These are phyloP conservation scores for Annulohypoxylon bovei DNA, from an alignment of 495 filamentous ascomycete species.

Conservation along the genomic window DNA sequence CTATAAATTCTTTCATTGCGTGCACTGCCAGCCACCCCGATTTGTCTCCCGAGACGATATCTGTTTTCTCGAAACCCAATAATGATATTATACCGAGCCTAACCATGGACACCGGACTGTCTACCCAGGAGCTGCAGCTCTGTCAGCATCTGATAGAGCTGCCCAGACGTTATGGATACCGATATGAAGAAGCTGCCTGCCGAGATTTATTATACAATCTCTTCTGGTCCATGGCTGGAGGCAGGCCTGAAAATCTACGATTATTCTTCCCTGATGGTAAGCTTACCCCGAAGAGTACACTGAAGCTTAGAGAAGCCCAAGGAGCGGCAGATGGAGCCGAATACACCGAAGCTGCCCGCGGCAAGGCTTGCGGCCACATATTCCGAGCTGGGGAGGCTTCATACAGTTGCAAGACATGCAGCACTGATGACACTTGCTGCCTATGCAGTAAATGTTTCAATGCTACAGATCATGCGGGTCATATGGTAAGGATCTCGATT, in stretches of 20 bases:
- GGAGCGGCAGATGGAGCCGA: constrained; percentile 94
- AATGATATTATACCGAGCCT: constrained; percentile 30
- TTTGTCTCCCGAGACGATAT: constrained; percentile 11
- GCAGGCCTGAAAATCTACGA: constrained; percentile 74
- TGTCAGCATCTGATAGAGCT: constrained; percentile 78
- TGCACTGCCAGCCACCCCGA: neutral
- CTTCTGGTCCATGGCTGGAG: constrained; percentile 83
- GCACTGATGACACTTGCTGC: constrained; percentile 85
- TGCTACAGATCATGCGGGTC: constrained; percentile 91
- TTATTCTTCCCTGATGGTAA: constrained; percentile 82
- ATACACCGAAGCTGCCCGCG: constrained; percentile 90
- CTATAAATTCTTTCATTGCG: neutral
- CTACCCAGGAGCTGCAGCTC: constrained; percentile 81
- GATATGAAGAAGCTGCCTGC: constrained; percentile 75
- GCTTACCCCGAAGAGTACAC: constrained; percentile 63
- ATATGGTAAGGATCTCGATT: constrained; percentile 85
- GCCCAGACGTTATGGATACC: constrained; percentile 71
- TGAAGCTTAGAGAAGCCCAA: constrained; percentile 85
- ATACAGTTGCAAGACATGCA: constrained; percentile 93
- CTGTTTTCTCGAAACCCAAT: neutral
- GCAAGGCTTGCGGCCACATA: constrained; percentile 97
- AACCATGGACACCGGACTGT: constrained; percentile 61
- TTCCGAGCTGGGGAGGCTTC: constrained; percentile 92
- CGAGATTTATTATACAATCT: constrained; percentile 78
- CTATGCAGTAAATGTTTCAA: constrained; percentile 94